Base-by-base conservation (phyloP, 306 rosid genomes). In the Bauhinia variegata region DNA sequence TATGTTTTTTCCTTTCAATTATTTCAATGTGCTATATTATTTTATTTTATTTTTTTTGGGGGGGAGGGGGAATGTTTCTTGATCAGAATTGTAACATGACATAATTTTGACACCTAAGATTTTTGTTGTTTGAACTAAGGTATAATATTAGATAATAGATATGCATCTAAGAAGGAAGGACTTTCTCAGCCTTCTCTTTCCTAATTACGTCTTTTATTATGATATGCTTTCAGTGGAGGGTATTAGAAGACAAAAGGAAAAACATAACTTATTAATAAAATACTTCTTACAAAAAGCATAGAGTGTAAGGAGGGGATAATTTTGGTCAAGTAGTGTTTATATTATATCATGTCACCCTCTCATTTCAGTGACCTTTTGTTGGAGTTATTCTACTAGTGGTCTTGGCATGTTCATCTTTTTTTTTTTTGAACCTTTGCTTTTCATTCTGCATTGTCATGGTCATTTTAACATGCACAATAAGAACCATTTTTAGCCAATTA, bases 401-500 rank as follows among this genome's bases (percentile, higher is more conserved):
- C 43, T 51, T 50, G 46, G 38, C 75, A 17, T n/a, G 60, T 9
- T 60, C 6, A 23, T 70, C 19, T n/a, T n/a, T 39, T 60, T 34
- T 30, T 38, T 70, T 43, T 19, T n/a, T 6, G 15, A 14, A 23
- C 38, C 7, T 33, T 36, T 36, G 1, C n/a, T 36, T 36, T 5
- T 28, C 17, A 7, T 18, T 31, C 9, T 58, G 31, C 23, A 36
- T 46, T 36, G 36, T 58, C 52, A 5, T 5, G 9, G 6, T 31
- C 37, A 13, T 56, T 31, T 17, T 1, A 46, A 19, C 57, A 23
- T 17, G 8, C 32, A 18, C 56, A 8, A n/a, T 56, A 8, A 56
- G 13, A 28, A 18, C 19, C 28, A 13, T 0, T 43, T 42, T n/a
- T 16, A 36, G 57, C 70, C 38, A 7, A 28, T 30, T 28, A 28